Base-by-base conservation (phyloP, 345 rosid genomes). In the Lumnitzera racemosa region DNA sequence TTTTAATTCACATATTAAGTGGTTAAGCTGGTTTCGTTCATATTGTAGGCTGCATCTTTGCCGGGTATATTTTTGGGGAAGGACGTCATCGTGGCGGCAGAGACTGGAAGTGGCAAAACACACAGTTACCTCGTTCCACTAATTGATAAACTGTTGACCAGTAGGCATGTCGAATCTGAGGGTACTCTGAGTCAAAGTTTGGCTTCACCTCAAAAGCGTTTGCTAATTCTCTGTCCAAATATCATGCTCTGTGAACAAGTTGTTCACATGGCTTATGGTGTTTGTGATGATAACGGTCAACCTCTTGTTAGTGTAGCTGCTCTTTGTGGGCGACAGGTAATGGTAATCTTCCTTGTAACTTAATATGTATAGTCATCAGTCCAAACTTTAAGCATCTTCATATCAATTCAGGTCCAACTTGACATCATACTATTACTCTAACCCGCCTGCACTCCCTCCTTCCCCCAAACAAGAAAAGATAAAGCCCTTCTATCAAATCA, bases 91-190 rank as follows among this genome's bases (percentile, higher is more conserved):
- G 73, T 87, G 61, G 98, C 98, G 7, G 97, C 98, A 11, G 98
- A 92, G 71, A 92, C 98, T 8, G 98, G 98, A 12, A 89, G 98
- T 62, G 97, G 98, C 58, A 92, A 92, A 78, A 87, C 97, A 43
- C 88, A 87, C 67, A 65, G 96, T 50, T 89, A 89, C 80, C 74
- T 89, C 27, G 81, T 81, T 59, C 97, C 98, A 23, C 67, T 94
- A 24, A 78, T 94, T 31, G 74, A 90, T 63, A 81, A 76, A 63
- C 70, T 94, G 24, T 72, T 70, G 43, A 36, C 43, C 13, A 46
- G 46, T 57, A 68, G 54, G 0, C 46, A 2, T 49, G 68, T 46
- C 66, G 61, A 61, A 66, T 50, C 63, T 6, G 76, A 27, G 31
- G 5, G 49, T 56, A 50, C 4, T 56, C 47, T 41, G 12, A 71